Percentiles rank a stretch among this genome's conserved stretches.
Conservation (phyloP, 1,284 basidiomycete genomes). For the Ganoderma multipileum region DNA sequence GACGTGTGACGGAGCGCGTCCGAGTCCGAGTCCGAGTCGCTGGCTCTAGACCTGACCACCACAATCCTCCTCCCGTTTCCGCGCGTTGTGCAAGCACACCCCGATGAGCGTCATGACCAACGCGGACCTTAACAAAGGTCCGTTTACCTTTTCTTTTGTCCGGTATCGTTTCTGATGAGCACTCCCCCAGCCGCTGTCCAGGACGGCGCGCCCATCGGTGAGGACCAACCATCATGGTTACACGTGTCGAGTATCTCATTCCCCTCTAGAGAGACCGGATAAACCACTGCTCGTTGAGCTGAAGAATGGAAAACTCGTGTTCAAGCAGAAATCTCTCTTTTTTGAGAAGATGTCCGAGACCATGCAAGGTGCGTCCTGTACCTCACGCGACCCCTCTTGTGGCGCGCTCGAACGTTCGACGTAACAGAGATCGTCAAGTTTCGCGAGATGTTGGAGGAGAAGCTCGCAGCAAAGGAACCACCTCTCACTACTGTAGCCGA, state of each 20-base stretch:
- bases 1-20: slow-evolving; percentile 35
- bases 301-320: slow-evolving; percentile 77
- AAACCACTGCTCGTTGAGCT: slow-evolving; percentile 61
- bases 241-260: slow-evolving; percentile 22
- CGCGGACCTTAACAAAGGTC: slow-evolving; percentile 34
- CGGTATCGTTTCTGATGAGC: neutral
- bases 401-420: slow-evolving; percentile 10
- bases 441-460: slow-evolving; percentile 67
- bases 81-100: slow-evolving; percentile 5
- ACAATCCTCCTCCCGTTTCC: slow-evolving; percentile 18
- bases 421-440: slow-evolving; percentile 75
- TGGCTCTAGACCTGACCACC: no score
- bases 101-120: slow-evolving; percentile 36
- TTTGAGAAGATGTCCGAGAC: slow-evolving; percentile 84
- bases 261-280: slow-evolving; percentile 40
- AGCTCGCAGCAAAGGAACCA: slow-evolving; percentile 50
- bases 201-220: slow-evolving; percentile 20
- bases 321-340: slow-evolving; percentile 80
- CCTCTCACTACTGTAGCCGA: slow-evolving; percentile 66
- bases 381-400: neutral
- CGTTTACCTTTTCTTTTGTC: neutral
- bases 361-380: slow-evolving; percentile 68
- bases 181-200: neutral
- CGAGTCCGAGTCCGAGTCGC: no score
- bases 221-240: slow-evolving; percentile 10